Percentiles rank a stretch among this genome's conserved stretches.
Conservation (phyloP, 108 stramenopile genomes). For the Aurantiochytrium sp. region DNA sequence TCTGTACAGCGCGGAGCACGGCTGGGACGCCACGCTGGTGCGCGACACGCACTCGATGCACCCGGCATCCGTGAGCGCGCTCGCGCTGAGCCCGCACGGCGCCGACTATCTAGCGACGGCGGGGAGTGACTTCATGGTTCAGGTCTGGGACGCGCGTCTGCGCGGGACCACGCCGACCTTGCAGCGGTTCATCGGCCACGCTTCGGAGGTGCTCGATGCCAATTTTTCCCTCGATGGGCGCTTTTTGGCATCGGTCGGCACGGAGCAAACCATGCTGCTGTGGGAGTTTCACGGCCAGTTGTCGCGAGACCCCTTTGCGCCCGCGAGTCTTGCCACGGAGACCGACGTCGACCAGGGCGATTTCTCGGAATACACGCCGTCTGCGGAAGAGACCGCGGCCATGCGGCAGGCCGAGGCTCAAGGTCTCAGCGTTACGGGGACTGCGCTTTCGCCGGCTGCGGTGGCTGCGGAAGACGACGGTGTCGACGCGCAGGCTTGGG, state of each 20-base stretch:
- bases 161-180: background rate
- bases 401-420: background rate
- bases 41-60: conserved; percentile 18
- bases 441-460: background rate
- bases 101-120: background rate
- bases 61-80: background rate
- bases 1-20: background rate
- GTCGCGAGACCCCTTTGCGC: background rate
- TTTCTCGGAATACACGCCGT: background rate
- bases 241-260: background rate
- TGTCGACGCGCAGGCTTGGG: too few species aligned
- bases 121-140: conserved; percentile 11
- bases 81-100: background rate
- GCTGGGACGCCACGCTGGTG: conserved; percentile 28
- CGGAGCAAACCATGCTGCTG: background rate
- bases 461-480: too few species aligned
- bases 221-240: background rate
- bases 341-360: too few species aligned
- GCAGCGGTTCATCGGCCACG: background rate
- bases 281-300: background rate
- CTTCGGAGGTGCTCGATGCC: background rate
- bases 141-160: background rate
- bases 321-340: background rate
- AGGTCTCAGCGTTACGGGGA: background rate
- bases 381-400: background rate